phyloP scores from a whole-genome alignment of 177 flowering plant species.

The Vitis hybrid region DNA sequence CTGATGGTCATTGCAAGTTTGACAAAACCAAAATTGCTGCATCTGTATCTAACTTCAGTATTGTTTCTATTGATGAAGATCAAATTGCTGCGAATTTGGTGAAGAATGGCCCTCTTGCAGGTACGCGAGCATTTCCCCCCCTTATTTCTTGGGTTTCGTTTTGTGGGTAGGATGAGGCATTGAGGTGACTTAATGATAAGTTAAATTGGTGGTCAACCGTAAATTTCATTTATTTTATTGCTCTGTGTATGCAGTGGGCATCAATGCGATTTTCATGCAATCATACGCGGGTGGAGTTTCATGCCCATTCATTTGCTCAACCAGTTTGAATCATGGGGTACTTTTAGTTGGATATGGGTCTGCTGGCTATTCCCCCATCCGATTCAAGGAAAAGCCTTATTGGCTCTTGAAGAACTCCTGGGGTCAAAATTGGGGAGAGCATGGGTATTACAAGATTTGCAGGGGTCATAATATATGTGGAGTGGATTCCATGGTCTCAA shows the following conservation, averaged over 20 bases:
- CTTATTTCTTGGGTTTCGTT: no score
- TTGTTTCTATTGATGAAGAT: conserved; percentile 78
- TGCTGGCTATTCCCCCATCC: conserved; percentile 67
- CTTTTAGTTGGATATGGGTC: conserved; percentile 84
- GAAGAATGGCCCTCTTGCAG: conserved; percentile 88
- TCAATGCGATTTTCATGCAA: conserved; percentile 92
- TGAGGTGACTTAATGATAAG: not conserved
- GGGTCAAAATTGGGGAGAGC: conserved; percentile 91
- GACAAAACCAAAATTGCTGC: conserved; percentile 83
- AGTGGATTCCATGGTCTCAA: conserved; percentile 89
- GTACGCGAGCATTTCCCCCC: conserved; percentile 32
- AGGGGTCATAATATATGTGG: conserved; percentile 81
- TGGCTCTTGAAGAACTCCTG: conserved; percentile 98
- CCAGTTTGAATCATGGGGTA: conserved; percentile 79
- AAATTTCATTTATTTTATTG: not conserved
- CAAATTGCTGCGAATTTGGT: conserved; percentile 96
- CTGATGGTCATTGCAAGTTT: conserved; percentile 79
- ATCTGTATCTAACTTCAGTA: conserved; percentile 79
- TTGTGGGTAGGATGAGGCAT: no score
- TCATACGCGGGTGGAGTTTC: conserved; percentile 85
- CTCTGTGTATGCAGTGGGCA: conserved; percentile 63
- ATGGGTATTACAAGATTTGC: conserved; percentile 91
- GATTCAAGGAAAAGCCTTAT: conserved; percentile 84
- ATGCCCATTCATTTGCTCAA: conserved; percentile 79
- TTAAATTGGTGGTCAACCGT: not conserved